Evolutionary conservation across 768 basidiomycete genomes (phyloP).

Genomic region (Lyophyllum atratum): DNA sequence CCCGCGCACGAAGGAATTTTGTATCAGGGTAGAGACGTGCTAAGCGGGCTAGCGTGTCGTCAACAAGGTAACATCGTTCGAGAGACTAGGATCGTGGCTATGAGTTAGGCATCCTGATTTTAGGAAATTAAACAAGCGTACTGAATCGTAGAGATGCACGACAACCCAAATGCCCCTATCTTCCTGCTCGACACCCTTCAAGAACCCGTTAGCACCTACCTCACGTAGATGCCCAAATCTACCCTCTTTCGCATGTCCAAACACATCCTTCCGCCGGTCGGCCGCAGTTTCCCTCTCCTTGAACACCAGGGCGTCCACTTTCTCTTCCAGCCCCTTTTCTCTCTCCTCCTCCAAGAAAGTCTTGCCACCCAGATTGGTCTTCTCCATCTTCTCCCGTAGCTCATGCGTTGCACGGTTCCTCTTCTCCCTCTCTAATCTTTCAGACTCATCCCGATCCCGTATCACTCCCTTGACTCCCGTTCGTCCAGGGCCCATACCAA

Average conservation of each 20-base stretch:
- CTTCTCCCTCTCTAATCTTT: conserved; percentile 51
- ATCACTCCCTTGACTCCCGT: conserved; percentile 92
- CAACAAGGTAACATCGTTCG: conserved; percentile 71
- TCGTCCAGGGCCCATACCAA: conserved; percentile 84
- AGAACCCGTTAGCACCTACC: conserved; percentile 72
- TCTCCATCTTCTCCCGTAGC: conserved; percentile 61
- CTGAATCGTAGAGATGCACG: conserved; percentile 83
- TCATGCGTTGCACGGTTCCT: conserved; percentile 53
- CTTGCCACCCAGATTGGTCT: conserved; percentile 62
- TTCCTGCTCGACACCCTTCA: conserved; percentile 75
- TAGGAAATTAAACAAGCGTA: conserved; percentile 42
- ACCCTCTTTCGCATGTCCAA: conserved; percentile 52
- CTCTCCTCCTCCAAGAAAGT: conserved; percentile 80
- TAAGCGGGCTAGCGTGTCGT: conserved; percentile 65
- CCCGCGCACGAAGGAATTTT: conserved; percentile 84
- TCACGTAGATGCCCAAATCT: conserved; percentile 80
- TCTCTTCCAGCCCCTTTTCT: conserved; percentile 50
- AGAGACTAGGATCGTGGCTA: conserved; percentile 51
- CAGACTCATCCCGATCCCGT: conserved; percentile 76
- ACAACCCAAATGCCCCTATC: conserved; percentile 74
- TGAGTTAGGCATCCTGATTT: neutral
- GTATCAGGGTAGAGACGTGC: conserved; percentile 71
- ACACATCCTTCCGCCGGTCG: conserved; percentile 39
- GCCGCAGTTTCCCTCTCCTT: conserved; percentile 40
- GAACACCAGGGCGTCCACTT: conserved; percentile 45